A percentile compares a stretch with the other conserved stretches of the same genome.
These are phyloP conservation scores for Stachybotrys elegans DNA, from an alignment of 2,329 filamentous ascomycete genomes.

Conservation along the genomic window DNA sequence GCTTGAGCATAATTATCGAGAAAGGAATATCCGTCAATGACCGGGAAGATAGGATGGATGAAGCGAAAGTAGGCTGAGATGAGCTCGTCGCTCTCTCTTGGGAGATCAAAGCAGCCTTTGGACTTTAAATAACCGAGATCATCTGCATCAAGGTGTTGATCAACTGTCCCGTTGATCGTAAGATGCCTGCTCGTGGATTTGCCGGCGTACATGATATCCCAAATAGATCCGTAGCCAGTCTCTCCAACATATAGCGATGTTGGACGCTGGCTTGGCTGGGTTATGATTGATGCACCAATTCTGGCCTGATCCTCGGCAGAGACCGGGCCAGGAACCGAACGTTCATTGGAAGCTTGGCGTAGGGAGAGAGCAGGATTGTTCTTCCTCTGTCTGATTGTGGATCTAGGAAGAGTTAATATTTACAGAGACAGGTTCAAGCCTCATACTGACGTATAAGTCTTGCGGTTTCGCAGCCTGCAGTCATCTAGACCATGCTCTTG, in stretches of 20 bases:
- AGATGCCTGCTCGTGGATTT: neutral
- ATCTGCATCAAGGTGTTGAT: neutral
- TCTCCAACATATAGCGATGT: neutral
- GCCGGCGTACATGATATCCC: neutral
- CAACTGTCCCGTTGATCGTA: neutral
- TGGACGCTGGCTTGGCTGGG: neutral
- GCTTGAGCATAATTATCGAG: neutral
- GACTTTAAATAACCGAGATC: neutral
- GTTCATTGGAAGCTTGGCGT: neutral
- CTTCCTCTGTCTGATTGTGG: neutral
- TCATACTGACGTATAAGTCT: neutral
- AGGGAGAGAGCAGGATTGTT: neutral
- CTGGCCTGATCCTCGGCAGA: neutral
- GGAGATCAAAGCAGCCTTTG: slow-evolving; percentile 3
- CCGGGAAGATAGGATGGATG: slow-evolving; percentile 3
- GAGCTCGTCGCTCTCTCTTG: neutral
- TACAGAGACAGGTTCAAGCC: neutral
- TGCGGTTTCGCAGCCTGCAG: neutral
- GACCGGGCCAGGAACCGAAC: neutral
- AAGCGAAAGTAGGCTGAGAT: slow-evolving; percentile 2
- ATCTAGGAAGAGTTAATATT: neutral
- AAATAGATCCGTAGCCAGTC: neutral
- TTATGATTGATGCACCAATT: neutral
- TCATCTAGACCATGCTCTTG: neutral
- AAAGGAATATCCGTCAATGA: neutral